Percentiles rank a stretch among this genome's conserved stretches.
These are phyloP conservation scores for Trametes coccinea DNA, from an alignment of 768 basidiomycete genomes.

Conservation along the genomic window DNA sequence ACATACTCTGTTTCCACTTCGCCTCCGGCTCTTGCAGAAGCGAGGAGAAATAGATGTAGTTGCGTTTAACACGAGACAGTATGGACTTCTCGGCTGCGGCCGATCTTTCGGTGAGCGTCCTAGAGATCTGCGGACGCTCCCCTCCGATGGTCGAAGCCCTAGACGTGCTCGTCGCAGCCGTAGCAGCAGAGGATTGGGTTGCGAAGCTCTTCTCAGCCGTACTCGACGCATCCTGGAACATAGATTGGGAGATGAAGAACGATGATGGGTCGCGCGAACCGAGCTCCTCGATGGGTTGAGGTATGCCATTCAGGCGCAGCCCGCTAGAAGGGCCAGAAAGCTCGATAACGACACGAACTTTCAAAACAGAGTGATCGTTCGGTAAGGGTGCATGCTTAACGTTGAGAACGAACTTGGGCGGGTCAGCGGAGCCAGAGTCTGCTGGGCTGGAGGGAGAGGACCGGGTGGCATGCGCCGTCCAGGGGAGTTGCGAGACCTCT, in stretches of 20 bases:
- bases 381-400: slow-evolving; percentile 71
- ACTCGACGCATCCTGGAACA: slow-evolving; percentile 74
- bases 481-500: slow-evolving; percentile 70
- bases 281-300: slow-evolving; percentile 61
- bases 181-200: slow-evolving; percentile 61
- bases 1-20: slow-evolving; percentile 89
- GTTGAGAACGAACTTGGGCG: slow-evolving; percentile 56
- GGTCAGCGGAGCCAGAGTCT: slow-evolving; percentile 40
- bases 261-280: slow-evolving; percentile 70
- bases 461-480: slow-evolving; percentile 63
- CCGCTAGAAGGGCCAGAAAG: slow-evolving; percentile 74
- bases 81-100: slow-evolving; percentile 78
- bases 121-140: slow-evolving; percentile 37
- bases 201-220: slow-evolving; percentile 67
- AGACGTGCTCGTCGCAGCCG: slow-evolving; percentile 41
- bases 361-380: slow-evolving; percentile 76
- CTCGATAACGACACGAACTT: slow-evolving; percentile 80
- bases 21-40: slow-evolving; percentile 96
- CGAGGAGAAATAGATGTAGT: slow-evolving; percentile 98
- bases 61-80: slow-evolving; percentile 81
- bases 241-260: slow-evolving; percentile 56
- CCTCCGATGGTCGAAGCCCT: slow-evolving; percentile 25
- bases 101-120: slow-evolving; percentile 45
- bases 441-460: slow-evolving; percentile 39
- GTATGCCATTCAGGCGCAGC: slow-evolving; percentile 84